Conservation (phyloP, 2,329 filamentous ascomycete species). For the Fusarium pseudocircinatum region DNA sequence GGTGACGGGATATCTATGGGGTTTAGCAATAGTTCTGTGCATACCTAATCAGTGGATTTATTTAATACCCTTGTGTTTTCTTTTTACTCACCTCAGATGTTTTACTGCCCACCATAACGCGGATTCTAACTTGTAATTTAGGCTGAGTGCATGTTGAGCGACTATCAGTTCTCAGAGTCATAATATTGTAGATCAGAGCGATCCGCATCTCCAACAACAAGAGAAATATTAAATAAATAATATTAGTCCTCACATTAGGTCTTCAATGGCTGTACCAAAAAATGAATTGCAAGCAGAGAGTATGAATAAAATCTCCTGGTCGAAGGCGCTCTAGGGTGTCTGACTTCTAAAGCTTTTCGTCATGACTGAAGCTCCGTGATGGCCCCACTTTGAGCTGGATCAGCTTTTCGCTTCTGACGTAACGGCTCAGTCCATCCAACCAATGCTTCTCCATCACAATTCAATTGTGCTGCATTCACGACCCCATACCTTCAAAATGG, state of each 20-base stretch:
- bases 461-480: not conserved
- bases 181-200: too few species aligned
- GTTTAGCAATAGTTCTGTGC: fast-evolving
- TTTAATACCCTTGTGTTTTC: not conserved
- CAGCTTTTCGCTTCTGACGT: conserved; percentile 33
- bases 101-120: too few species aligned
- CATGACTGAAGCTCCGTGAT: not conserved
- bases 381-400: conserved; percentile 8
- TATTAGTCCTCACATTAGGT: too few species aligned
- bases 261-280: fast-evolving
- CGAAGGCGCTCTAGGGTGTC: not conserved
- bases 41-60: fast-evolving
- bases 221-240: too few species aligned
- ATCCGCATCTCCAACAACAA: too few species aligned
- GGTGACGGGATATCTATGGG: fast-evolving
- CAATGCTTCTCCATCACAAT: not conserved
- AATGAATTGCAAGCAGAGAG: fast-evolving
- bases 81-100: too few species aligned
- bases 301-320: not conserved
- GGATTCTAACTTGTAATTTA: too few species aligned
- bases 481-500: conserved; percentile 50
- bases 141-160: too few species aligned
- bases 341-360: not conserved
- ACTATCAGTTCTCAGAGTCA: too few species aligned
- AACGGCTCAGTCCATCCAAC: not conserved